These are phyloP conservation scores for Blastobotrys buckinghamii DNA, from an alignment of 1,139 yeast genomes.

Conservation along the genomic window DNA sequence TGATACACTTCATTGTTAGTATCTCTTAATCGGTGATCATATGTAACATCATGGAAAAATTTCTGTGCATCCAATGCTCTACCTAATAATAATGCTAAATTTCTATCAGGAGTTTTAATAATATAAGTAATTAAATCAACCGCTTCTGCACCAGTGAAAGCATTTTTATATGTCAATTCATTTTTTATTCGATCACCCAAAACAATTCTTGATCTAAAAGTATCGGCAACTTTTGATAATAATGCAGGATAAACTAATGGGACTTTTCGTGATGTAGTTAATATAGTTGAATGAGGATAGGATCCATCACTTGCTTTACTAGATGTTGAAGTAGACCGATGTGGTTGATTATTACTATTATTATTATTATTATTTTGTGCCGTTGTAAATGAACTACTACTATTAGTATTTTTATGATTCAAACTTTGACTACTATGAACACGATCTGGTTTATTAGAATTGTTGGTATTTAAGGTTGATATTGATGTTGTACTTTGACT, in stretches of 20 bases:
- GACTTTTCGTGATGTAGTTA: slow-evolving; percentile 42
- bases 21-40: slow-evolving; percentile 88
- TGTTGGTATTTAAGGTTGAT: neutral
- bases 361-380: too few species aligned
- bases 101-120: slow-evolving; percentile 85
- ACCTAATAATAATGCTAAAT: slow-evolving; percentile 80
- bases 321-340: slow-evolving; percentile 24
- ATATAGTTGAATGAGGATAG: slow-evolving; percentile 35
- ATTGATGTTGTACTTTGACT: neutral
- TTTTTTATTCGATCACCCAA: slow-evolving; percentile 81
- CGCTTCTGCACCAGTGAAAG: slow-evolving; percentile 92
- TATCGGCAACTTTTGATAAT: slow-evolving; percentile 75
- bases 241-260: slow-evolving; percentile 85
- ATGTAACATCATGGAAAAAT: slow-evolving; percentile 91
- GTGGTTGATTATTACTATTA: neutral
- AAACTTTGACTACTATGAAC: neutral
- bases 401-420: slow-evolving; percentile 1
- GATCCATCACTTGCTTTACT: slow-evolving; percentile 16
- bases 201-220: slow-evolving; percentile 65
- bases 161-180: slow-evolving; percentile 91
- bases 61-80: slow-evolving; percentile 93
- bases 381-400: neutral
- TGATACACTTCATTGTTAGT: slow-evolving; percentile 84
- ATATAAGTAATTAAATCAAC: slow-evolving; percentile 83
- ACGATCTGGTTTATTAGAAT: neutral